Percentiles rank a stretch among this genome's conserved stretches.
Conservation (phyloP, 2,329 filamentous ascomycete species). For the Paraphoma sp. region DNA sequence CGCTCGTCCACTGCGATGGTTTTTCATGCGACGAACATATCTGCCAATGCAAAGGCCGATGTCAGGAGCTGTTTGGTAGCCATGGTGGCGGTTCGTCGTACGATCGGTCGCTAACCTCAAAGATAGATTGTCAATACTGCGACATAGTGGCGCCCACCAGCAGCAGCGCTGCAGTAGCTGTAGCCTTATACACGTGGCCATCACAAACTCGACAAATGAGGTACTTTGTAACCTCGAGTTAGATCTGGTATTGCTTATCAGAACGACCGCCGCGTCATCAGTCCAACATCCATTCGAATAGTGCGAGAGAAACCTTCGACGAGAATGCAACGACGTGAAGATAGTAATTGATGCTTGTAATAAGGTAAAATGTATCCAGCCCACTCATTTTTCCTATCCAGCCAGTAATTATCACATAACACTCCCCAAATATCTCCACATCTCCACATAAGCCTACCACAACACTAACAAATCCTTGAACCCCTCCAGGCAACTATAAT, state of each 20-base stretch:
- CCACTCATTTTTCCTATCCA: too few relatives aligned
- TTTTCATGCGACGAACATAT: not conserved
- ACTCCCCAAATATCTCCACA: too few relatives aligned
- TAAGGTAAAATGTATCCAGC: too few relatives aligned
- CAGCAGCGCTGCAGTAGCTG: constrained; percentile 2
- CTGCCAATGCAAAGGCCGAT: not conserved
- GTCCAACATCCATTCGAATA: too few relatives aligned
- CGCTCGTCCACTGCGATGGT: not conserved
- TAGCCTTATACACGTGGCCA: not conserved
- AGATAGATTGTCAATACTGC: constrained; percentile 24
- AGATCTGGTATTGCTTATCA: not conserved
- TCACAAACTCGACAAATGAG: constrained; percentile 4
- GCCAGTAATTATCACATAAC: too few relatives aligned
- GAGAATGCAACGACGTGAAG: not conserved
- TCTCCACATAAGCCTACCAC: too few relatives aligned
- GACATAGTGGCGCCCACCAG: constrained; percentile 26
- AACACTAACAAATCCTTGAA: too few relatives aligned
- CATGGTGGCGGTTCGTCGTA: not conserved
- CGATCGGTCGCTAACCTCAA: constrained; percentile 14
- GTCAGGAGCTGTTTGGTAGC: not conserved
- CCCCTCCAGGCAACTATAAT: too few relatives aligned
- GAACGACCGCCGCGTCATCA: too few relatives aligned
- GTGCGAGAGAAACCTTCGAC: too few relatives aligned
- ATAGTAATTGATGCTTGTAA: not conserved
- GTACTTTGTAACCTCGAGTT: not conserved